Evolutionary conservation across 2,329 filamentous ascomycete genomes (phyloP), one percentile per base, ranked within the genome.

Genomic region (Fusarium anguioides): DNA sequence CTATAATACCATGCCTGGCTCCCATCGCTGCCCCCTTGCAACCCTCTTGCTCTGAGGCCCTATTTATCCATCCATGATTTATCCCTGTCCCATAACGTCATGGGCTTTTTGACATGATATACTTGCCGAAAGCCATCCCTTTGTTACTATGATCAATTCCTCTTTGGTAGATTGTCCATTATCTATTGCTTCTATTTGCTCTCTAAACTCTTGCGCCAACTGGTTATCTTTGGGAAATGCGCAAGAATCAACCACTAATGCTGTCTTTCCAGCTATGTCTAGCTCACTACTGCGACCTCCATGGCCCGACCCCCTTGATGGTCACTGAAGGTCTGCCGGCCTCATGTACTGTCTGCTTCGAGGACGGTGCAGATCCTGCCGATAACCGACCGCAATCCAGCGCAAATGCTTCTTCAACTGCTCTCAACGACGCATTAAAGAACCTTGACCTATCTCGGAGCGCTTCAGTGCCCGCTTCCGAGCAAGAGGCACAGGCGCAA

Each of bases 281-380:
- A 71, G 89, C 89, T 72, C 88, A 91, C 76, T 91, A 90, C 75
- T 91, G 89, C 82, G 89, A 91, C 76, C 82, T 87, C 65, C 89
- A 91, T 78, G 89, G 89, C 64, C 89, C 89, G 46, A 91, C 88
- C 44, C 88, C 88, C 47, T 77, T 91, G 59, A 89, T 91, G 86
- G 88, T 90, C 72, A 91, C 89, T 33, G 88, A 91, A 75, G 88
- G 87, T 46, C 78, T 89, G 15, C 86, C 87, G 4, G 85, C 87
- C 14, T 82, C 85, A 45, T 91, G 89, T 73, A 80, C 81, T 57
- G 81, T 83, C 70, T 91, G 89, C 74, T 86, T 82, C 72, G 85
- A 89, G 31, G 75, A 78, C 39, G 72, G 66, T 36, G 60, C 71
- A 54, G 62, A 72, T 21, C 51, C 57, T 40, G 50, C 67, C 46